Evolutionary conservation across 2,329 filamentous ascomycete genomes (phyloP), one percentile per base, ranked within the genome.

Genomic region (Thielaviopsis ethacetica): DNA sequence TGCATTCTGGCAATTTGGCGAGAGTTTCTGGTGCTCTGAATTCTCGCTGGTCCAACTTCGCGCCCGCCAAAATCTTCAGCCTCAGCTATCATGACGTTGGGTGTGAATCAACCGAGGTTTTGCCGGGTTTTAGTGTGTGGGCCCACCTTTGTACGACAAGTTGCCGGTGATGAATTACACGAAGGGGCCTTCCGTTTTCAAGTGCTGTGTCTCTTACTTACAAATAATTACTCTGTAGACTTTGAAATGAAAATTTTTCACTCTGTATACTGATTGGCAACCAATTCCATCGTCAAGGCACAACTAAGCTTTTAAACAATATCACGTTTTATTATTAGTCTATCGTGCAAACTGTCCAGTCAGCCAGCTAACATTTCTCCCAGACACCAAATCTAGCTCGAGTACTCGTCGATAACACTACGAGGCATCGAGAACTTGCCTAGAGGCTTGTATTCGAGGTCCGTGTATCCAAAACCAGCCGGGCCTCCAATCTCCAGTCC

Each of bases 361-460:
- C 44, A 49, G 44, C 44, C 44, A 49, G 44, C 44, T 49, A 49
- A 49, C 44, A 44, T 44, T 44, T n/a, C n/a, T 1, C 21, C n/a
- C 17, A 49, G 15, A 21, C 17, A 19, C 10, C 38, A 49, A 34
- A 34, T 19, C n/a, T 49, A 49, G n/a, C 44, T 49, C 44, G 44
- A n/a, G 44, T 41, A 80, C 67, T 80, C 77, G 51, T 79, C 75
- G 66, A 80, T 78, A 0, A 80, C 75, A 62, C 77, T 80, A 38
- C 53, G 65, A 0, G 78, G 77, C 65, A 75, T 75, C 10, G 70
- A 68, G 62, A 76, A 79, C 38, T 65, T 72, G 1, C 76, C 76
- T 3, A 78, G 60, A 0, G 77, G 71, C 57, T 72, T 68, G 63
- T 77, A 79, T 61, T 71, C 69, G 22, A 80, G 62, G 53, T 78